Conservation (phyloP, 2,329 filamentous ascomycete genomes). For the Paraconiothyrium sp. region DNA sequence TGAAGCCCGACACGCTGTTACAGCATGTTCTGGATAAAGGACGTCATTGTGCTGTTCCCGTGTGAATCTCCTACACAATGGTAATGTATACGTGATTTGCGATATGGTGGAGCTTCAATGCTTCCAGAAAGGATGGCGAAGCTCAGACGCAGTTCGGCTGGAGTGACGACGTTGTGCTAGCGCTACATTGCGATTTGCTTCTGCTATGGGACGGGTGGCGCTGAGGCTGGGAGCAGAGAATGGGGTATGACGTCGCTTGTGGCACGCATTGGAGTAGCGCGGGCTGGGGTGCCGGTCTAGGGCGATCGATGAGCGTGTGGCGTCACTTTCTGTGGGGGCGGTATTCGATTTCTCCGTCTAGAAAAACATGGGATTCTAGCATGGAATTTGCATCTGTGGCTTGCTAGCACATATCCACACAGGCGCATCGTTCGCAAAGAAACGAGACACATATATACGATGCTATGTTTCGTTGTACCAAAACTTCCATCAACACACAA, state of each 20-base stretch:
- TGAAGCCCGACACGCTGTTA: constrained; percentile 50
- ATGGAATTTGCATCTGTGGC: not conserved
- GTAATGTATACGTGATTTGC: not conserved
- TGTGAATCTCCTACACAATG: not conserved
- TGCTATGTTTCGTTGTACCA: not conserved
- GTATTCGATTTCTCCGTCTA: not conserved
- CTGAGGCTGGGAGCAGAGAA: constrained; percentile 10
- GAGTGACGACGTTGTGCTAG: constrained; percentile 14
- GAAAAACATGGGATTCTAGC: not conserved
- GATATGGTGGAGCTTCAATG: not conserved
- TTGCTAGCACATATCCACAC: not conserved
- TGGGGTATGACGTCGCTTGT: constrained; percentile 42
- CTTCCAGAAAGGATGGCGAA: not conserved
- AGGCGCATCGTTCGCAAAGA: not conserved
- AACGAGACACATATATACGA: not conserved
- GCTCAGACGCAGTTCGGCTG: not conserved
- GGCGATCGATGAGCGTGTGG: constrained; percentile 6
- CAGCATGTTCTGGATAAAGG: constrained; percentile 50
- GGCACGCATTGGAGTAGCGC: constrained; percentile 22
- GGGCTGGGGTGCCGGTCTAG: constrained; percentile 3
- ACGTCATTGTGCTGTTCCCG: constrained; percentile 28
- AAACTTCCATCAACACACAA: constrained; percentile 2
- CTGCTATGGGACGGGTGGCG: constrained; percentile 10
- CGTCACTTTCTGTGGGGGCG: constrained; percentile 6
- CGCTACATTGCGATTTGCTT: constrained; percentile 38